Evolutionary conservation across 2,329 filamentous ascomycete genomes (phyloP).

Genomic region (Lanzia echinophila): DNA sequence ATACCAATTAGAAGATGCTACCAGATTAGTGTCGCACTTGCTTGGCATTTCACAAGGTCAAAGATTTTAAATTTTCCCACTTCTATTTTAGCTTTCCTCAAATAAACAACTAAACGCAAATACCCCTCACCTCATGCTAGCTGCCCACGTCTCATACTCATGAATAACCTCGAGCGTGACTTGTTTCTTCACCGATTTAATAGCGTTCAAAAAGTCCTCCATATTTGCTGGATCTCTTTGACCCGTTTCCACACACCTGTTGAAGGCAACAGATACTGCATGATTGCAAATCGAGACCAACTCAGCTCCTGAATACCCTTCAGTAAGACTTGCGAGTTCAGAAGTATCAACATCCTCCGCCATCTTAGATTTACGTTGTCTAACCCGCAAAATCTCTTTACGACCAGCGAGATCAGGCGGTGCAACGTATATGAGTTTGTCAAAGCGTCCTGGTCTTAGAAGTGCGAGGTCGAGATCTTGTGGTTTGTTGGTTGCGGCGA

Average conservation of each 20-base stretch:
- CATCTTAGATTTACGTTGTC: slow-evolving; percentile 55
- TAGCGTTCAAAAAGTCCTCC: slow-evolving; percentile 40
- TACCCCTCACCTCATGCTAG: slow-evolving; percentile 16
- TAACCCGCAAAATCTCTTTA: slow-evolving; percentile 67
- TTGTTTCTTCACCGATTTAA: slow-evolving; percentile 44
- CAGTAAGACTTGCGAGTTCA: slow-evolving; percentile 55
- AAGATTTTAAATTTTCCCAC: no score
- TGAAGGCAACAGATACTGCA: slow-evolving; percentile 44
- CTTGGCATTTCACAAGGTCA: no score
- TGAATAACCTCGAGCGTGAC: slow-evolving; percentile 53
- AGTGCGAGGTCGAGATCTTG: slow-evolving; percentile 80
- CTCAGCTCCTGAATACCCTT: slow-evolving; percentile 83
- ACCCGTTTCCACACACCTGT: slow-evolving; percentile 39
- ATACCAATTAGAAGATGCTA: no score
- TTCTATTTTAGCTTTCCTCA: background rate
- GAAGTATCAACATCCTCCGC: slow-evolving; percentile 58
- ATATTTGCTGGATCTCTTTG: slow-evolving; percentile 36
- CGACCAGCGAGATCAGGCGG: slow-evolving; percentile 69
- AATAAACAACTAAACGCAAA: slow-evolving; percentile 3
- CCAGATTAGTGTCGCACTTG: no score
- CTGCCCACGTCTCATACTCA: slow-evolving; percentile 52
- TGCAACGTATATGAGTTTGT: slow-evolving; percentile 78
- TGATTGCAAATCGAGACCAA: slow-evolving; percentile 55
- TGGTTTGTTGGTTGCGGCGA: slow-evolving; percentile 88
- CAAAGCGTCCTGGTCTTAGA: slow-evolving; percentile 78